Conservation (phyloP, 2,329 filamentous ascomycete genomes). For the Aurifilum marmelostoma region DNA sequence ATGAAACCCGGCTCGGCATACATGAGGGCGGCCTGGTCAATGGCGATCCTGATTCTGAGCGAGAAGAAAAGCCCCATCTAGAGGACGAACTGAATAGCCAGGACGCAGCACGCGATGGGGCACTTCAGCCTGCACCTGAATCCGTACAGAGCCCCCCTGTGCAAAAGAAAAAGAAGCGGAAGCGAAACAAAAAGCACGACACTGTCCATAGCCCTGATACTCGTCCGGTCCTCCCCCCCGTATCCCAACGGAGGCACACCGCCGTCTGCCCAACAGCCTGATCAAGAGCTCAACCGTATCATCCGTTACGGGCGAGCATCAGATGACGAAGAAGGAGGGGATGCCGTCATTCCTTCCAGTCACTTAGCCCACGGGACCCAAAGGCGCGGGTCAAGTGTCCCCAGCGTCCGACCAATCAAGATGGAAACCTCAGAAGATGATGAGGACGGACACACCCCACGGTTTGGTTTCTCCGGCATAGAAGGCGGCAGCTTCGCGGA, state of each 20-base stretch:
- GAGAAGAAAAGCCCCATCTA: neutral
- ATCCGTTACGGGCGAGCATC: neutral
- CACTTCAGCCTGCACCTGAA: constrained; percentile 1
- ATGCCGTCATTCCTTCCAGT: neutral
- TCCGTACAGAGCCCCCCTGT: neutral
- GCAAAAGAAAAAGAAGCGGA: constrained; percentile 19
- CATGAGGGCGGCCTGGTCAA: constrained; percentile 1
- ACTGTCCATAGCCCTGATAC: neutral
- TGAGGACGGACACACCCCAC: neutral
- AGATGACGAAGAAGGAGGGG: neutral
- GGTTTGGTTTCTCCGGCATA: neutral
- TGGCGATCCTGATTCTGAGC: neutral
- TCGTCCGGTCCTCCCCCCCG: neutral
- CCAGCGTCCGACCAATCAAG: neutral
- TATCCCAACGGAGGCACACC: constrained; percentile 17
- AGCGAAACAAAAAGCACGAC: neutral
- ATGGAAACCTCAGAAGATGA: neutral
- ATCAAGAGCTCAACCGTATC: neutral
- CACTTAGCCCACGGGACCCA: neutral
- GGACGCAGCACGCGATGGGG: neutral
- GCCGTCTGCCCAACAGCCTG: constrained; percentile 18
- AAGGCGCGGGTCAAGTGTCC: neutral
- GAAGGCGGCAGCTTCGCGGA: constrained; percentile 8
- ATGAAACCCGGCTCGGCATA: neutral
- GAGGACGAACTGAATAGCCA: neutral